Conservation (phyloP, 345 rosid species). For the Acer saccharum region DNA sequence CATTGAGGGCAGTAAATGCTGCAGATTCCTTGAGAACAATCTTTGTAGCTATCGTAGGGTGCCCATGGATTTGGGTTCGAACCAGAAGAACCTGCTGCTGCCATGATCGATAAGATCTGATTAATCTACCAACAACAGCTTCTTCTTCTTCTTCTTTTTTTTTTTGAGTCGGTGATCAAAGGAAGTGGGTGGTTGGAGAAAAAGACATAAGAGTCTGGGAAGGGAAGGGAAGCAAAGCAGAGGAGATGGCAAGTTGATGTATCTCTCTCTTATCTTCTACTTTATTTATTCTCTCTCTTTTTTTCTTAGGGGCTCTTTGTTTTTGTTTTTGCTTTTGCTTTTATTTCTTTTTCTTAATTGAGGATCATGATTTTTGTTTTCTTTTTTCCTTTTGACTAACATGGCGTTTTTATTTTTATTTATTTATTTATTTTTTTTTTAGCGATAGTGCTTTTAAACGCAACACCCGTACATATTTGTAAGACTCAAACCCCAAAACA, state of each 20-base stretch:
- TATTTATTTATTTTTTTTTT: too few species aligned
- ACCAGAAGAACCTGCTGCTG: conserved; percentile 21
- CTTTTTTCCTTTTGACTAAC: too few species aligned
- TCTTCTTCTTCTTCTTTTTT: too few species aligned
- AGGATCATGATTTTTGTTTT: too few species aligned
- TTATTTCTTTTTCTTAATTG: background rate
- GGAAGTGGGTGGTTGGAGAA: background rate
- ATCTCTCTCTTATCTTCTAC: conserved; percentile 28
- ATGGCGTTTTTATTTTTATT: too few species aligned
- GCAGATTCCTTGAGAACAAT: conserved; percentile 80
- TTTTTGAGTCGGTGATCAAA: background rate
- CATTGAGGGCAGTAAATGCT: conserved; percentile 85
- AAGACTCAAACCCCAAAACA: too few species aligned
- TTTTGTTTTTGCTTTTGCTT: background rate
- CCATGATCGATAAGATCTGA: conserved; percentile 34
- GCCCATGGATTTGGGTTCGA: conserved; percentile 50
- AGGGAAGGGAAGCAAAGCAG: conserved; percentile 42
- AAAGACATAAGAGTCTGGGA: conserved; percentile 25
- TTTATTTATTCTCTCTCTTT: conserved; percentile 17
- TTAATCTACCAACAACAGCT: conserved; percentile 1
- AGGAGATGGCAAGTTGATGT: conserved; percentile 27
- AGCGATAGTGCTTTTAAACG: too few species aligned
- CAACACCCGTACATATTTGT: too few species aligned
- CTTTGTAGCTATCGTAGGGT: conserved; percentile 52
- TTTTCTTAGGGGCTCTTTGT: background rate